Base-by-base conservation (phyloP, 2,329 filamentous ascomycete species). In the Phyllachora maydis region DNA sequence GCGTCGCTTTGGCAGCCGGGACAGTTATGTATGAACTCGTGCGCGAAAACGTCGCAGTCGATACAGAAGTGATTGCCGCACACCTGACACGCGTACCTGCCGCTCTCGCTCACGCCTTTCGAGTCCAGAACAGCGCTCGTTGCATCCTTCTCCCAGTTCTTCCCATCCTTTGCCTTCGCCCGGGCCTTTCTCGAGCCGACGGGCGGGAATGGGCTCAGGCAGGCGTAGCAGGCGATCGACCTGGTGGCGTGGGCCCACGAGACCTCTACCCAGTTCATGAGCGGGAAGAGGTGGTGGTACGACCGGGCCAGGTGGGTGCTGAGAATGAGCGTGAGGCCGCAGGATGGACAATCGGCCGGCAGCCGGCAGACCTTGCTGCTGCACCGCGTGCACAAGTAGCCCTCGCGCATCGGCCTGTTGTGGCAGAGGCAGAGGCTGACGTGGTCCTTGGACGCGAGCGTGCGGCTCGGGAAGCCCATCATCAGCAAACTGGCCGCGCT, bases 381-480 rank as follows among this genome's bases (percentile, higher is more conserved):
- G 51, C 88, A 98, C 27, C 88, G 65, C 9, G 82, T 88, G 53
- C 88, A 98, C 7, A 74, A 58, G 48, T 95, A 98, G 2, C 88
- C 88, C 26, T 88, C 81, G 23, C 76, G 59, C 11, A 65, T 73
- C 10, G 85, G 69, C 31, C 70, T 69, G 34, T 77, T 81, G 48
- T 95, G 85, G 42, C 88, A 98, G 4, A 83, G 82, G 45, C 88
- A 98, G 30, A 88, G 67, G 28, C 74, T 82, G 25, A 62, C 52
- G 4, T 70, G 62, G 22, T 59, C 55, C 13, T 56, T 56, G 2
- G 68, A 59, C 25, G 79, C 77, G 9, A 88, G 66, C 3, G 75
- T 76, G 18, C 83, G 66, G 5, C 79, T 90, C 0, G 88, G 88
- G 40, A 98, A 98, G 4, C 88, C 88, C 85, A 98, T 98, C 77